Conservation (phyloP, 1,284 basidiomycete genomes). For the Mycosarcoma mackinlayi region DNA sequence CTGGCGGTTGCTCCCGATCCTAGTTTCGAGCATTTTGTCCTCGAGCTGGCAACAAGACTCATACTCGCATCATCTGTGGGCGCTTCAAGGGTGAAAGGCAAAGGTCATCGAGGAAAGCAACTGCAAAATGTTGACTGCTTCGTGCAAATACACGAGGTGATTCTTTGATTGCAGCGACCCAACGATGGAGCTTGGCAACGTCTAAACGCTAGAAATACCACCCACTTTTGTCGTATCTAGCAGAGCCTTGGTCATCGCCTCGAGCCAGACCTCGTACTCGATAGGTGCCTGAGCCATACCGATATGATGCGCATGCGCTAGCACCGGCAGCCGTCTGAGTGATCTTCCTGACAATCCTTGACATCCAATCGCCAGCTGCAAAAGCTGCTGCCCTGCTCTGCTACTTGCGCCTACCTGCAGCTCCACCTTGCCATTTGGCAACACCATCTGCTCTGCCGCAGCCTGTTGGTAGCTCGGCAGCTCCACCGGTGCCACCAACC, state of each 20-base stretch:
- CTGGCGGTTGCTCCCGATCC: too few relatives aligned
- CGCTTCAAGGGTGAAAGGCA: too few relatives aligned
- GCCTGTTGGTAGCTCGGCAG: conserved; percentile 12
- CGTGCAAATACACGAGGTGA: background rate
- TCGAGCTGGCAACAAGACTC: too few relatives aligned
- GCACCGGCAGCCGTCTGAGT: conserved; percentile 86
- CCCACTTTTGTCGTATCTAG: conserved; percentile 17
- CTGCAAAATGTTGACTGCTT: background rate
- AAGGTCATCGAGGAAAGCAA: too few relatives aligned
- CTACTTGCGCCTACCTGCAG: background rate
- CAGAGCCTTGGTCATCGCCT: conserved; percentile 48
- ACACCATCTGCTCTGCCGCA: background rate
- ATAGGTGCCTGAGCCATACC: conserved; percentile 54
- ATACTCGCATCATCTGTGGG: too few relatives aligned
- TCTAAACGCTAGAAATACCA: background rate
- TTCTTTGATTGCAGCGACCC: background rate
- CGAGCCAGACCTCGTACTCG: conserved; percentile 40
- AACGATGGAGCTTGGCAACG: background rate
- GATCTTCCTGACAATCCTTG: conserved; percentile 90
- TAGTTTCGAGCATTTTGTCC: too few relatives aligned
- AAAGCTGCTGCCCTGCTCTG: conserved; percentile 73
- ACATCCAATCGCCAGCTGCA: conserved; percentile 78
- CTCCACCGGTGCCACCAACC: conserved; percentile 74
- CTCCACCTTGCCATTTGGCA: background rate
- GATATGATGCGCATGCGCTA: conserved; percentile 87